phyloP scores from a whole-genome alignment of 2,329 filamentous ascomycete genomes.

The Cladosporium sp. region DNA sequence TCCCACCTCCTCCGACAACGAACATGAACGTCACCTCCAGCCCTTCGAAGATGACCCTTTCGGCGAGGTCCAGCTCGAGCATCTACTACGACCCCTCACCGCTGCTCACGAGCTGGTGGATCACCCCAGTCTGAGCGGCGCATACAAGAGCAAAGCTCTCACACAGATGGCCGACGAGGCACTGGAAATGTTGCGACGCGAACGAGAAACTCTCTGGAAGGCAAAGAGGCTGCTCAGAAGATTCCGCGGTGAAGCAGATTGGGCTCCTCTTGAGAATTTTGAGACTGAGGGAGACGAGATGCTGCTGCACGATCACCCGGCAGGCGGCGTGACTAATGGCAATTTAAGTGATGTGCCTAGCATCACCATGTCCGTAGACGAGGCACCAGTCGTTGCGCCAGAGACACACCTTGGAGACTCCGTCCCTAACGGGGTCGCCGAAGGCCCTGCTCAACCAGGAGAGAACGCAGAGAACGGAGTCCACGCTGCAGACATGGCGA shows the following conservation, averaged over 20 bases:
- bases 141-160: constrained; percentile 70
- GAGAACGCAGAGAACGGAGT: constrained; percentile 19
- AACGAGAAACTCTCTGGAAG: constrained; percentile 67
- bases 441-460: constrained; percentile 14
- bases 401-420: constrained; percentile 2
- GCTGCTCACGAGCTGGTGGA: constrained; percentile 68
- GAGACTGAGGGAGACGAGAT: constrained; percentile 48
- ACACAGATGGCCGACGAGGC: constrained; percentile 67
- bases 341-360: constrained; percentile 21
- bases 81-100: constrained; percentile 68
- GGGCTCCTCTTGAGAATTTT: constrained; percentile 53
- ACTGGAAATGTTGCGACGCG: constrained; percentile 67
- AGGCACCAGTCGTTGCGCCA: constrained; percentile 11
- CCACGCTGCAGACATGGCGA: constrained; percentile 19
- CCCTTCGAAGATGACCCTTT: constrained; percentile 68
- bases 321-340: constrained; percentile 10
- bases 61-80: constrained; percentile 44
- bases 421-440: constrained; percentile 4
- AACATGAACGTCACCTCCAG: constrained; percentile 62
- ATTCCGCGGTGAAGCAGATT: constrained; percentile 70
- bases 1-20: constrained; percentile 49
- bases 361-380: constrained; percentile 16
- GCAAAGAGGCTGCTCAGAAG: constrained; percentile 70
- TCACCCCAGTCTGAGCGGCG: constrained; percentile 69
- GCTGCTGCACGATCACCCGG: constrained; percentile 19